phyloP scores from a whole-genome alignment of 2,329 filamentous ascomycete genomes.

The Gaeumannomyces sp. region DNA sequence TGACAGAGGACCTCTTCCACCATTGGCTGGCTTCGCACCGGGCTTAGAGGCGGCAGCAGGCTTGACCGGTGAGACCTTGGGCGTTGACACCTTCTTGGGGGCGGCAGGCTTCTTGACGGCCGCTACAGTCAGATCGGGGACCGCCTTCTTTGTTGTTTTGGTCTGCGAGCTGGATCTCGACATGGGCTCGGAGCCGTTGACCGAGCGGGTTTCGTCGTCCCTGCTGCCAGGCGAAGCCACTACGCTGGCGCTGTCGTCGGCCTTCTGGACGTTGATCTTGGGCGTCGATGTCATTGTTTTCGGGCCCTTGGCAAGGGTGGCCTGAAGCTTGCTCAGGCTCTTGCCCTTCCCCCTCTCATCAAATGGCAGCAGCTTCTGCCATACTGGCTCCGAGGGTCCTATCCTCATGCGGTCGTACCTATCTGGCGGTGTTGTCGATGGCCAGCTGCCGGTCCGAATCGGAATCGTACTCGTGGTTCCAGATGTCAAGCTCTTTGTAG shows the following conservation, averaged over 20 bases:
- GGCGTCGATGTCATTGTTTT: constrained; percentile 26
- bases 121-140: constrained; percentile 19
- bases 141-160: constrained; percentile 47
- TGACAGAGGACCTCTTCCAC: constrained; percentile 32
- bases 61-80: constrained; percentile 35
- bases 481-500: constrained; percentile 61
- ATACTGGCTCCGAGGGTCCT: constrained; percentile 49
- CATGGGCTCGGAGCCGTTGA: constrained; percentile 37
- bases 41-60: constrained; percentile 19
- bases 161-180: constrained; percentile 44
- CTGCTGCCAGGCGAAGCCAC: constrained; percentile 29
- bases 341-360: constrained; percentile 55
- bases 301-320: constrained; percentile 47
- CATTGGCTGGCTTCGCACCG: constrained; percentile 29
- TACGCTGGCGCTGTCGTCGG: constrained; percentile 37
- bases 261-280: constrained; percentile 44
- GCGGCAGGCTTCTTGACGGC: constrained; percentile 49
- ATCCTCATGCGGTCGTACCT: constrained; percentile 55
- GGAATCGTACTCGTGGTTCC: constrained; percentile 51
- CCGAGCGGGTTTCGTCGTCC: constrained; percentile 33
- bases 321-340: constrained; percentile 55
- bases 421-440: constrained; percentile 54
- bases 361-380: constrained; percentile 54
- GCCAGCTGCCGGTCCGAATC: constrained; percentile 51
- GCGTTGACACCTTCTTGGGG: constrained; percentile 30